These are phyloP conservation scores for Senna tora DNA, from an alignment of 306 rosid genomes.

Conservation along the genomic window DNA sequence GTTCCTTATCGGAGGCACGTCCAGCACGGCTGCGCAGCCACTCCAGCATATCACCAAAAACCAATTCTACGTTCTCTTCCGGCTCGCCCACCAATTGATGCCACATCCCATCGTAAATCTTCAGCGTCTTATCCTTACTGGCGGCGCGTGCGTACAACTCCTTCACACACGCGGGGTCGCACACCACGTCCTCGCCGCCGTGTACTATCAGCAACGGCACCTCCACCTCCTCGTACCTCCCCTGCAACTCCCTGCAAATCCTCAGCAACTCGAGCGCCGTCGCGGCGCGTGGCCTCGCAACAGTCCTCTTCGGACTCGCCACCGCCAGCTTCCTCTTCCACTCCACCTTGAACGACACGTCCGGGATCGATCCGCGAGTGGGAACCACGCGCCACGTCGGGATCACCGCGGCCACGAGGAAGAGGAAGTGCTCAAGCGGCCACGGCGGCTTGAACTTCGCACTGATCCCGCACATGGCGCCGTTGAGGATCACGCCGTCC, in stretches of 20 bases:
- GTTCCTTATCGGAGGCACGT: conserved; percentile 17
- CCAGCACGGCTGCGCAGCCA: conserved; percentile 61
- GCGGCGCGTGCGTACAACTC: conserved; percentile 71
- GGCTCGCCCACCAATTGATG: conserved; percentile 85
- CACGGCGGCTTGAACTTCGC: conserved; percentile 94
- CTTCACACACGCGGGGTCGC: conserved; percentile 83
- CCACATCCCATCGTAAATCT: conserved; percentile 81
- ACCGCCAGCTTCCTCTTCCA: conserved; percentile 83
- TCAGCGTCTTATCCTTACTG: conserved; percentile 83
- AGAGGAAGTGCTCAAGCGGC: conserved; percentile 89
- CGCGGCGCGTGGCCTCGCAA: conserved; percentile 80
- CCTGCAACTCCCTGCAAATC: conserved; percentile 85
- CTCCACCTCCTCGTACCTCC: conserved; percentile 74
- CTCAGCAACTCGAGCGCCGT: conserved; percentile 86
- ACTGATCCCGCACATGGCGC: conserved; percentile 97
- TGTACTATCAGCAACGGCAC: conserved; percentile 79
- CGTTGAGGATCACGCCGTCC: conserved; percentile 82
- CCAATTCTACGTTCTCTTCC: conserved; percentile 63
- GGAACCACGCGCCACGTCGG: conserved; percentile 98
- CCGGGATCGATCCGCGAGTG: conserved; percentile 82
- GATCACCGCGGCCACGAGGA: conserved; percentile 60
- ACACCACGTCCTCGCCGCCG: conserved; percentile 75
- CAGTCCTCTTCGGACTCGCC: conserved; percentile 70
- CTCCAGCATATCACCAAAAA: conserved; percentile 69
- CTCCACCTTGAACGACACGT: conserved; percentile 79